Percentiles rank a stretch among this genome's conserved stretches.
These are phyloP conservation scores for Boehmeria nivea DNA, from an alignment of 306 rosid genomes.

Conservation along the genomic window DNA sequence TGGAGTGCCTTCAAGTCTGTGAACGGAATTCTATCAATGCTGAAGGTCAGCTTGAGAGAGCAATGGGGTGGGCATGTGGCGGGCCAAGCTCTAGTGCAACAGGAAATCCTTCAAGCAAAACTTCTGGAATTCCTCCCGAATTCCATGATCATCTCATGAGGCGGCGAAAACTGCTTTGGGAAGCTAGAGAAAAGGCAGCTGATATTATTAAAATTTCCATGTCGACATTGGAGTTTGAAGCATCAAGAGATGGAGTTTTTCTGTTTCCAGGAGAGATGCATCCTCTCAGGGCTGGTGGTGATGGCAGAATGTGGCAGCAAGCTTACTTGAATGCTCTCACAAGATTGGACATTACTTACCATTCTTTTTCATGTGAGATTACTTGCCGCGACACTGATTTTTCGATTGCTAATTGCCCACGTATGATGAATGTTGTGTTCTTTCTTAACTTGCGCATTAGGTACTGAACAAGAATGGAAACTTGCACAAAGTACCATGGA, in stretches of 20 bases:
- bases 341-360: slow-evolving; percentile 72
- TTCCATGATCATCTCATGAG: slow-evolving; percentile 78
- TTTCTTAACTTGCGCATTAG: slow-evolving; percentile 42
- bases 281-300: slow-evolving; percentile 48
- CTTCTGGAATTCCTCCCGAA: slow-evolving; percentile 85
- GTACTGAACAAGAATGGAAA: slow-evolving; percentile 96
- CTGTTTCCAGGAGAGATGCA: slow-evolving; percentile 56
- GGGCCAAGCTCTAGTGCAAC: slow-evolving; percentile 59
- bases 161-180: slow-evolving; percentile 70
- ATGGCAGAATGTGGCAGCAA: slow-evolving; percentile 85
- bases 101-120: slow-evolving; percentile 53
- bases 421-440: slow-evolving; percentile 16
- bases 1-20: slow-evolving; percentile 76
- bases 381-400: slow-evolving; percentile 12
- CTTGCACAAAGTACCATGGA: slow-evolving; percentile 79
- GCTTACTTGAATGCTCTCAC: slow-evolving; percentile 65
- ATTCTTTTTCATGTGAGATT: slow-evolving; percentile 74
- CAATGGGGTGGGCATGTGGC: slow-evolving; percentile 97
- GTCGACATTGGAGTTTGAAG: slow-evolving; percentile 84
- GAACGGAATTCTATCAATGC: slow-evolving; percentile 67
- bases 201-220: slow-evolving; percentile 63
- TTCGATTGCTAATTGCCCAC: no score
- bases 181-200: slow-evolving; percentile 74
- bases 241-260: slow-evolving; percentile 78
- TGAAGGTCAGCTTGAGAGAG: slow-evolving; percentile 96